A percentile compares a stretch with the other conserved stretches of the same genome.
phyloP scores from a whole-genome alignment of 345 rosid genomes.

The Syzygium oleosum region DNA sequence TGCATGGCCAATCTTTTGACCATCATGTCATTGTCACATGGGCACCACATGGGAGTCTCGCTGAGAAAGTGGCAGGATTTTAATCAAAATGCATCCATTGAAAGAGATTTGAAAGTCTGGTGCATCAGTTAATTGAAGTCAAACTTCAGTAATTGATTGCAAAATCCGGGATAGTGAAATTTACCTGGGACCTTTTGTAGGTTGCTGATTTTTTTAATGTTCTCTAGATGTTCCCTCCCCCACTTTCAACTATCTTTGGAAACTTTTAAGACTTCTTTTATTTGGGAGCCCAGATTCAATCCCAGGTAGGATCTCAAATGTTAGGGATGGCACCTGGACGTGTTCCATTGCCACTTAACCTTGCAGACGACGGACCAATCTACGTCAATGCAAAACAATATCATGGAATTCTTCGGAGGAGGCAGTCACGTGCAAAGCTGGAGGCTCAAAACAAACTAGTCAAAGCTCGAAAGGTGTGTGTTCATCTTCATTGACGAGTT shows the following conservation, averaged over 20 bases:
- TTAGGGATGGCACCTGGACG: slow-evolving; percentile 20
- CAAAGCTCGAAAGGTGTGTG: slow-evolving; percentile 34
- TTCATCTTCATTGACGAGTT: background rate
- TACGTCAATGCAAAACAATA: slow-evolving; percentile 49
- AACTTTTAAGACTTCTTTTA: background rate
- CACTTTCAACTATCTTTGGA: background rate
- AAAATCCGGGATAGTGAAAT: background rate
- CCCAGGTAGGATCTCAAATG: slow-evolving; percentile 23
- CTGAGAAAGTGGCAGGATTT: background rate
- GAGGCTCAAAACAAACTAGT: slow-evolving; percentile 41
- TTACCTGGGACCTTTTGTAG: background rate
- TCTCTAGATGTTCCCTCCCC: background rate
- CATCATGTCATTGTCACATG: background rate
- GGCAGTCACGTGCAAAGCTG: slow-evolving; percentile 41
- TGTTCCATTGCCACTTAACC: slow-evolving; percentile 34
- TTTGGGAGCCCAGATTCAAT: slow-evolving; percentile 15
- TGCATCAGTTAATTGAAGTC: background rate
- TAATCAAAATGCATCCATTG: background rate
- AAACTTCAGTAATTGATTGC: background rate
- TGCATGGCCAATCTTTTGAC: background rate
- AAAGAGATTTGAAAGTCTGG: background rate
- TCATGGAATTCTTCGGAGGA: slow-evolving; percentile 42
- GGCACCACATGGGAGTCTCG: background rate
- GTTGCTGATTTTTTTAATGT: background rate
- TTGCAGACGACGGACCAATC: slow-evolving; percentile 35